Evolutionary conservation across 306 rosid species (phyloP), one percentile per base, ranked within the genome.

Genomic region (Vicia villosa): DNA sequence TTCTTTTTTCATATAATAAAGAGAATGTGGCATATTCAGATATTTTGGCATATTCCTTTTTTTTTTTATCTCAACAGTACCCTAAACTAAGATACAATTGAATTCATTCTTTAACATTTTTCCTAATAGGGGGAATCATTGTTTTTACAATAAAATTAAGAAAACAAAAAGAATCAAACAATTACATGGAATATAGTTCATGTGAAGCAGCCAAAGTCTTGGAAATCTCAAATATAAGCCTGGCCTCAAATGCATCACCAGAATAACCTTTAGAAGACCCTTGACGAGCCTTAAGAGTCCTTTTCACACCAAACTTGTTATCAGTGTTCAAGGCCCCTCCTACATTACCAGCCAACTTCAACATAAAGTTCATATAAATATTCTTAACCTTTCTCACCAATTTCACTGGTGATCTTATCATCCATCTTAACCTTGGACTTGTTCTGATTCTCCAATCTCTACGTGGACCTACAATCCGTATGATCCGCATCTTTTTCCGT

Each of bases 141-240:
- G n/a, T n/a, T n/a, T n/a, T n/a, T n/a, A n/a, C n/a, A n/a, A n/a
- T 9, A 58, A 58, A 32, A 3, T 58, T 58, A 3, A 58, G 43
- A 32, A 59, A 32, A 16, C 65, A 59, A 34, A 32, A 34, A 1
- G 60, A 54, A 21, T 10, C 60, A 54, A 54, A 54, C 30, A 54
- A 54, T 20, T 5, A 56, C 8, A 42, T 68, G 22, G 83, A 36
- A 58, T 69, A 21, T 17, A 79, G 63, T 38, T 79, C 79, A 17
- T 37, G 64, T 16, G 83, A 79, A 69, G 81, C 76, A 41, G 64
- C 66, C 59, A 85, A 47, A 3, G 74, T 71, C 74, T 80, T 82
- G 37, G 85, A 85, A 32, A 85, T 85, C 85, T 85, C 89, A 13
- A 65, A 49, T 15, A 85, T 45, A 41, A 85, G 79, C 14, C 81